Conservation (phyloP, 2,329 filamentous ascomycete species). For the Talaromyces verruculosus region DNA sequence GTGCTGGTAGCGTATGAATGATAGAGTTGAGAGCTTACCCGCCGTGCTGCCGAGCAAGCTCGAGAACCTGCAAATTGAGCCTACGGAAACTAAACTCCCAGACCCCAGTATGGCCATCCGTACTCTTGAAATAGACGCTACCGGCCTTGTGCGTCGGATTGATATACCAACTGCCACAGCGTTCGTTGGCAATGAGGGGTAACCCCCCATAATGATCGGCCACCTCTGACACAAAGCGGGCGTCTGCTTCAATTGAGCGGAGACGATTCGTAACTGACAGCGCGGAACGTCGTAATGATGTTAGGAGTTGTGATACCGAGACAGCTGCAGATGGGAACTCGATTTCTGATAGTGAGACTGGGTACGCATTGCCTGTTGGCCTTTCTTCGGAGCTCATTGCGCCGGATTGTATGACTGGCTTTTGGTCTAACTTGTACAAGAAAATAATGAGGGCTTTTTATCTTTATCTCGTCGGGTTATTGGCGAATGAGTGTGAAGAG, state of each 20-base stretch:
- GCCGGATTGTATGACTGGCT: constrained; percentile 13
- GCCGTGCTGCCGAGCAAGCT: constrained; percentile 63
- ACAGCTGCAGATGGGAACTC: constrained; percentile 59
- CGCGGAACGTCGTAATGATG: constrained; percentile 71
- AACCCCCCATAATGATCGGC: constrained; percentile 48
- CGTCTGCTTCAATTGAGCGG: constrained; percentile 72
- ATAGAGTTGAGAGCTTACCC: constrained; percentile 54
- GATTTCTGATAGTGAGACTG: constrained; percentile 44
- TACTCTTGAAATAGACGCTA: constrained; percentile 95
- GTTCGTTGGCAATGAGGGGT: constrained; percentile 85
- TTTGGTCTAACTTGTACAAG: background rate
- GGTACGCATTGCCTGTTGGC: constrained; percentile 26
- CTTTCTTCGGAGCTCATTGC: constrained; percentile 28
- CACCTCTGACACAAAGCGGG: constrained; percentile 68
- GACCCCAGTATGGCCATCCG: constrained; percentile 85
- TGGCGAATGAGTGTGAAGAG: constrained; percentile 7
- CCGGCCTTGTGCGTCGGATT: constrained; percentile 61
- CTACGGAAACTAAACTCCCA: constrained; percentile 87
- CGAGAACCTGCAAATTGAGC: constrained; percentile 78
- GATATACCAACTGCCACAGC: constrained; percentile 96
- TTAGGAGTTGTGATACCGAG: constrained; percentile 68
- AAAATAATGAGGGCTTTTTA: background rate
- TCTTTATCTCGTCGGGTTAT: constrained; percentile 5
- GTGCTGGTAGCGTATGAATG: background rate
- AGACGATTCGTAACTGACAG: constrained; percentile 81